Evolutionary conservation across 371 early-diverging fungal genomes (phyloP).

Genomic region (Actinomortierella wolfii): DNA sequence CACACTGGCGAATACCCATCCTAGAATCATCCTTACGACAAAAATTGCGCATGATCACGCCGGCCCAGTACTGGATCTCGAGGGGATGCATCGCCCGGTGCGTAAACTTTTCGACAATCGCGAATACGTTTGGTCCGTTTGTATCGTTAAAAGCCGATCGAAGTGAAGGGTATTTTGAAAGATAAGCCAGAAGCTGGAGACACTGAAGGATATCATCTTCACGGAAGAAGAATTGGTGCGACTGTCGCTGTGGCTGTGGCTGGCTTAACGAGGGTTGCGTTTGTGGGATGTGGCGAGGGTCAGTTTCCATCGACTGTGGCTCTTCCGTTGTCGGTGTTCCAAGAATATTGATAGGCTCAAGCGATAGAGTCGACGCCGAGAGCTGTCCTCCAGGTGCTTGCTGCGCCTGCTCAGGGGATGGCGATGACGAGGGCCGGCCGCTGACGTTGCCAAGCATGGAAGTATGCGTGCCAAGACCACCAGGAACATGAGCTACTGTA

Average conservation of each 20-base stretch:
- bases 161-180: constrained; percentile 82
- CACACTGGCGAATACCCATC: constrained; percentile 75
- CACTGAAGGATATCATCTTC: constrained; percentile 87
- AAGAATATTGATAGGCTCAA: constrained; percentile 1
- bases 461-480: too few relatives aligned
- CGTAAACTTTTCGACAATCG: constrained; percentile 76
- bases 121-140: constrained; percentile 69
- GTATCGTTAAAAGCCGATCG: constrained; percentile 70
- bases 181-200: constrained; percentile 83
- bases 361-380: constrained; percentile 5
- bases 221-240: constrained; percentile 60
- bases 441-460: background rate
- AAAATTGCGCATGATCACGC: constrained; percentile 81
- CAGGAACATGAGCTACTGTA: too few relatives aligned
- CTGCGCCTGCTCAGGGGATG: constrained; percentile 5
- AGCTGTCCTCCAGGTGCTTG: background rate
- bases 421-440: background rate
- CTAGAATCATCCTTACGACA: constrained; percentile 77
- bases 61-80: constrained; percentile 79
- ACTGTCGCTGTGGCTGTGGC: constrained; percentile 20
- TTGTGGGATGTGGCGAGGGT: too few relatives aligned
- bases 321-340: too few relatives aligned
- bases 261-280: constrained; percentile 4
- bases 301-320: too few relatives aligned
- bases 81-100: constrained; percentile 62